Conservation (phyloP, 495 filamentous ascomycete species). For the Aspergillus ostianus region DNA sequence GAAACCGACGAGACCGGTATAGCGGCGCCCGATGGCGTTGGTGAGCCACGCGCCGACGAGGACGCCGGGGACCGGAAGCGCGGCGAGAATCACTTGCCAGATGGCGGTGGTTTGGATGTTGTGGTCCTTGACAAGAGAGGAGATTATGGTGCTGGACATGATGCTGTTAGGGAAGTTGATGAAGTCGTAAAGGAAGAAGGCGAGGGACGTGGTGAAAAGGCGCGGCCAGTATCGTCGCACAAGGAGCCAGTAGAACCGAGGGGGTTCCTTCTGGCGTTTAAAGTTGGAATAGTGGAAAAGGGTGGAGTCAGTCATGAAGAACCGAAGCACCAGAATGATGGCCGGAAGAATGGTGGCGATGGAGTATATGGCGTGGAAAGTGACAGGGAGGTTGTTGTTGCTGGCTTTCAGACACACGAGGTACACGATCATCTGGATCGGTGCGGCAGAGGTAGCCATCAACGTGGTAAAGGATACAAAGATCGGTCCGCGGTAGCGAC, state of each 20-base stretch:
- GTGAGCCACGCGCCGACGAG: conserved; percentile 34
- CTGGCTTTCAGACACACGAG: conserved; percentile 31
- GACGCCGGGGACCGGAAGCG: conserved; percentile 36
- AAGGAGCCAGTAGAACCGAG: conserved; percentile 27
- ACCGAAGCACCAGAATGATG: conserved; percentile 27
- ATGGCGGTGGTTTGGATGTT: conserved; percentile 34
- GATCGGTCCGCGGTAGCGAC: conserved; percentile 30
- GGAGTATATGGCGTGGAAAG: conserved; percentile 35
- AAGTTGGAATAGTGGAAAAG: conserved; percentile 34
- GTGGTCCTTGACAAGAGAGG: conserved; percentile 31
- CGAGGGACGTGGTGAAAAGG: conserved; percentile 30
- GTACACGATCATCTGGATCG: conserved; percentile 36
- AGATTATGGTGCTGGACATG: conserved; percentile 41
- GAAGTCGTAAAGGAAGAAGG: conserved; percentile 39
- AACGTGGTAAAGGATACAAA: conserved; percentile 37
- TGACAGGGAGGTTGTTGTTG: conserved; percentile 31
- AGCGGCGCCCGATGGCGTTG: conserved; percentile 31
- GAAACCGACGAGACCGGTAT: conserved; percentile 36
- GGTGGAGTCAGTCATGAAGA: conserved; percentile 36
- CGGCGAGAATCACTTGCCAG: conserved; percentile 38
- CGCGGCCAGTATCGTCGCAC: conserved; percentile 29
- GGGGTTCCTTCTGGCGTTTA: conserved; percentile 19
- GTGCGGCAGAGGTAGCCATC: conserved; percentile 34
- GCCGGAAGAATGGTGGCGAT: conserved; percentile 33
- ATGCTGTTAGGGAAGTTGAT: conserved; percentile 40